These are phyloP conservation scores for Exsudoporus frostii DNA, from an alignment of 768 basidiomycete genomes.

Conservation along the genomic window DNA sequence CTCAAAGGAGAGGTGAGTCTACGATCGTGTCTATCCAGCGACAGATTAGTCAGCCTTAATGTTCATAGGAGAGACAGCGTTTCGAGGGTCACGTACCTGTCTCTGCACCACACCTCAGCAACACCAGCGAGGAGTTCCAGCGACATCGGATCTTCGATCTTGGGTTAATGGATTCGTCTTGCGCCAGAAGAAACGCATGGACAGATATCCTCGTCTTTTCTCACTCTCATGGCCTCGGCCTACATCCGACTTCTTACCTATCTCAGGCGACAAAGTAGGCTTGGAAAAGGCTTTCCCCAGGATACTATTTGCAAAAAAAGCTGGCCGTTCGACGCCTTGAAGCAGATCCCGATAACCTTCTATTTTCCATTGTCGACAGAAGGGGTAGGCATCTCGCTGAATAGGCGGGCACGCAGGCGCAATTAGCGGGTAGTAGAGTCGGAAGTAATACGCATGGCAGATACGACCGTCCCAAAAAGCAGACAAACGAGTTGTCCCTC, in stretches of 20 bases:
- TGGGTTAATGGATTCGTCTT: not conserved
- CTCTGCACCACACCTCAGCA: not conserved
- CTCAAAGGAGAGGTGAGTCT: not conserved
- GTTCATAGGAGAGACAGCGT: not conserved
- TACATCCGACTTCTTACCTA: not conserved
- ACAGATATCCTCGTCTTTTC: not conserved
- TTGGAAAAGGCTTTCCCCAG: not conserved
- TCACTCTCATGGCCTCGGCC: not conserved
- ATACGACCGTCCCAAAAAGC: not conserved
- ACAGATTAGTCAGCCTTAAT: not conserved
- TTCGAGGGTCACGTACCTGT: not conserved
- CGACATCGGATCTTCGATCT: not conserved
- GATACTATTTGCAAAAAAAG: not conserved
- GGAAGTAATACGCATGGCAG: not conserved
- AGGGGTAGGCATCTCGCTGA: not conserved
- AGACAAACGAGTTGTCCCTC: not conserved
- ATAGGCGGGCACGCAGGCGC: not conserved
- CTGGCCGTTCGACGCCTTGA: not conserved
- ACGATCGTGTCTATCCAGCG: not conserved
- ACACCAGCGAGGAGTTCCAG: not conserved
- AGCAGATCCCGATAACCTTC: not conserved
- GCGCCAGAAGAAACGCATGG: not conserved
- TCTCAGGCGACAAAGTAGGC: not conserved
- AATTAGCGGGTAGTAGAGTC: not conserved
- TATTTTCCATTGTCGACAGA: not conserved